phyloP scores from a whole-genome alignment of 2,329 filamentous ascomycete species.

The Rhinocladiella mackenziei region DNA sequence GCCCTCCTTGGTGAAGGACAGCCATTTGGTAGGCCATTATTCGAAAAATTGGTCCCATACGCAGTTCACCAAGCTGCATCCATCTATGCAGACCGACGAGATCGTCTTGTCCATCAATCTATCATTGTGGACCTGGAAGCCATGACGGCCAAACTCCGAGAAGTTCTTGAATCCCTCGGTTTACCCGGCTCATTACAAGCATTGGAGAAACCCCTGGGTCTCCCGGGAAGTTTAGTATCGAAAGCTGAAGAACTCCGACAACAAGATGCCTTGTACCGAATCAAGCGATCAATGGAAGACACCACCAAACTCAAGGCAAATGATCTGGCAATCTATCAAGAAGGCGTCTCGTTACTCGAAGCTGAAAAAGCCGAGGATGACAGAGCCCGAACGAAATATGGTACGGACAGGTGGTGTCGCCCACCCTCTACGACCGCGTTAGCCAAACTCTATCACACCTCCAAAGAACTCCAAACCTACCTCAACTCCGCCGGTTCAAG shows the following conservation, averaged over 20 bases:
- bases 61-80: constrained; percentile 92
- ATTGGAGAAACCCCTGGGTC: constrained; percentile 84
- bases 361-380: constrained; percentile 83
- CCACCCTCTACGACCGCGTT: constrained; percentile 66
- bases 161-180: constrained; percentile 74
- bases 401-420: constrained; percentile 80
- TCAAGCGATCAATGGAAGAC: constrained; percentile 78
- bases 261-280: constrained; percentile 73
- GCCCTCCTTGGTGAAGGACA: constrained; percentile 74
- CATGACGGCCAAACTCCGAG: constrained; percentile 74
- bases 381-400: constrained; percentile 68
- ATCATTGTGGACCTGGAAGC: constrained; percentile 81
- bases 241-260: constrained; percentile 94
- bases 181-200: constrained; percentile 91
- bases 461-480: constrained; percentile 79
- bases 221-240: constrained; percentile 78
- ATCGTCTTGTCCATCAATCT: constrained; percentile 82
- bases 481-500: constrained; percentile 67
- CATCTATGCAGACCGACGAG: constrained; percentile 87
- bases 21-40: constrained; percentile 78
- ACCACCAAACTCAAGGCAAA: constrained; percentile 83
- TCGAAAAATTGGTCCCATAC: constrained; percentile 89
- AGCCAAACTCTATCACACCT: constrained; percentile 68
- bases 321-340: constrained; percentile 73
- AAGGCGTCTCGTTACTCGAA: constrained; percentile 72